A percentile compares a stretch with the other conserved stretches of the same genome.
Conservation (phyloP, 768 basidiomycete species). For the Mycena crocata region DNA sequence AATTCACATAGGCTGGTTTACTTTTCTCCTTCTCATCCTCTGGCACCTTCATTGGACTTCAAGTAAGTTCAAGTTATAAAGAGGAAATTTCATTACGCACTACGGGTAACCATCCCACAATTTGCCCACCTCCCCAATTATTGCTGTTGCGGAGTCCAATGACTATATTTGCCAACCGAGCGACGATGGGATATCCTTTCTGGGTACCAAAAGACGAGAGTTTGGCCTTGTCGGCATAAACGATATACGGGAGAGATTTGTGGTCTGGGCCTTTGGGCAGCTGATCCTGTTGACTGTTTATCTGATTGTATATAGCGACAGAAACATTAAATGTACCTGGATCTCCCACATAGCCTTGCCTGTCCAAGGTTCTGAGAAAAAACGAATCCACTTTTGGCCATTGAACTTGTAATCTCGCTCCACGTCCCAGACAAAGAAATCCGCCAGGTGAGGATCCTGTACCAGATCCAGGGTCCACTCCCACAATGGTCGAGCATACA, state of each 20-base stretch:
- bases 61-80: too few relatives aligned
- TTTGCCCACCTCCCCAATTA: conserved; percentile 45
- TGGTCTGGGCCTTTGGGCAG: conserved; percentile 35
- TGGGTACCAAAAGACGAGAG: conserved; percentile 51
- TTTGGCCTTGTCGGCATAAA: conserved; percentile 57
- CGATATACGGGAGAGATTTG: conserved; percentile 45
- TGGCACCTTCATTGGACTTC: conserved; percentile 35
- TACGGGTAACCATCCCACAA: conserved; percentile 55
- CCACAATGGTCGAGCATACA: conserved; percentile 18
- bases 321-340: conserved; percentile 45
- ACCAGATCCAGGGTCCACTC: not conserved
- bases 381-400: conserved; percentile 38
- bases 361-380: conserved; percentile 53
- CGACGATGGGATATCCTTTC: conserved; percentile 53
- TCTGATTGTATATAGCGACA: too few relatives aligned
- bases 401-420: conserved; percentile 31
- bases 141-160: conserved; percentile 46
- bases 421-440: conserved; percentile 4
- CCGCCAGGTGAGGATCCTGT: too few relatives aligned
- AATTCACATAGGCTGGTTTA: conserved; percentile 44
- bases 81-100: conserved; percentile 36
- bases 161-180: conserved; percentile 47
- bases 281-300: too few relatives aligned
- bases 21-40: conserved; percentile 45
- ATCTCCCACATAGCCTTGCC: conserved; percentile 50